A percentile compares a stretch with the other conserved stretches of the same genome.
Evolutionary conservation across 202 grass and related monocot genomes (phyloP).

Genomic region (Miscanthus sacchariflorus): DNA sequence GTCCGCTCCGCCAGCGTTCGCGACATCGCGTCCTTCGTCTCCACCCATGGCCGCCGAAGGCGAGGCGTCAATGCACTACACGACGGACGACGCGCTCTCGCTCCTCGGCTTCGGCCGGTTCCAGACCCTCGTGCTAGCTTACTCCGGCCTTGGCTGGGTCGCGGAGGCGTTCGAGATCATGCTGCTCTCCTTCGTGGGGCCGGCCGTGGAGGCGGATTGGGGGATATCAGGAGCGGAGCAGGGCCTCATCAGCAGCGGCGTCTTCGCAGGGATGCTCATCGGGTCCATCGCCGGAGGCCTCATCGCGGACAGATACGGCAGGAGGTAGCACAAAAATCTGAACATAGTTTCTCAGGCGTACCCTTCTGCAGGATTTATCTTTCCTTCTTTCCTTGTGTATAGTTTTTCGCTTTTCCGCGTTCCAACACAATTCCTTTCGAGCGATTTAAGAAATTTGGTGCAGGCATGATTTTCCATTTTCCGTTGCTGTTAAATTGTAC

Average conservation of each 20-base stretch:
- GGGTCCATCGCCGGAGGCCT: constrained; percentile 63
- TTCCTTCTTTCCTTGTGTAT: not conserved
- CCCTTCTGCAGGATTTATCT: not conserved
- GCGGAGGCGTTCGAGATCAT: constrained; percentile 80
- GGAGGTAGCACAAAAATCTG: constrained; percentile 49
- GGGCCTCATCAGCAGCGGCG: constrained; percentile 71
- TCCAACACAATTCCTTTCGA: not conserved
- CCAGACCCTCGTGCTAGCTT: constrained; percentile 74
- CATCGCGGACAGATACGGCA: constrained; percentile 72
- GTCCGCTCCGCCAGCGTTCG: not conserved
- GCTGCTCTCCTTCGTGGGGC: constrained; percentile 80
- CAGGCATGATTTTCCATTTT: not conserved
- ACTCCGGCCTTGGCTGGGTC: constrained; percentile 61
- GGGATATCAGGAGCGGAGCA: constrained; percentile 57
- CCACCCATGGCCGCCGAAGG: constrained; percentile 48
- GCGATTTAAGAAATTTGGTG: not conserved
- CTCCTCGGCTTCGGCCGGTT: constrained; percentile 77
- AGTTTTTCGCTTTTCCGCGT: not conserved
- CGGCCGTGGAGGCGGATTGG: constrained; percentile 66
- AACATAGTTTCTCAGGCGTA: not conserved
- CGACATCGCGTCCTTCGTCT: not conserved
- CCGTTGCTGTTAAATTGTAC: not conserved
- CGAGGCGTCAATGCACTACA: constrained; percentile 46
- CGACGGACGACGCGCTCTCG: constrained; percentile 67
- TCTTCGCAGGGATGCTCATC: constrained; percentile 77